Evolutionary conservation across 768 basidiomycete genomes (phyloP).

Genomic region (Dentipellis fragilis): DNA sequence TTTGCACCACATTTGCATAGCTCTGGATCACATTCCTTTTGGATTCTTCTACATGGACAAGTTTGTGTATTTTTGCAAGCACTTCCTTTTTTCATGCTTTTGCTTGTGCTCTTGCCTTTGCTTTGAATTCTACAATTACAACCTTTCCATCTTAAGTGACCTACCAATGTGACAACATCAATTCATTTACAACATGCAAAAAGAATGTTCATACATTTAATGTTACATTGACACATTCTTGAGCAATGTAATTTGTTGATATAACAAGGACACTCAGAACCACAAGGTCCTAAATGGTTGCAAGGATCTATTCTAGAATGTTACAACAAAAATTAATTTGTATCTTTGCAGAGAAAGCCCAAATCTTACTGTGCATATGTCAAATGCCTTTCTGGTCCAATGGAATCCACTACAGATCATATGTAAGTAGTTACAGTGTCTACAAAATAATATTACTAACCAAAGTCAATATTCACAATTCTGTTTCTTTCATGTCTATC

Average conservation of each 20-base stretch:
- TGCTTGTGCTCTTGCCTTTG: conserved; percentile 1
- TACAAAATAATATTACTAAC: too few relatives aligned
- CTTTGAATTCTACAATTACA: conserved; percentile 28
- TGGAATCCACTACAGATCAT: too few relatives aligned
- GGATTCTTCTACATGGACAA: conserved; percentile 42
- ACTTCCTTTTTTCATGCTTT: neutral
- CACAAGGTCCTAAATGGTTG: neutral
- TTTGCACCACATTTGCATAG: neutral
- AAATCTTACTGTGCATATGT: too few relatives aligned
- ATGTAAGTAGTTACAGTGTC: too few relatives aligned
- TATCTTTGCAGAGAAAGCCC: too few relatives aligned
- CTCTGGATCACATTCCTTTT: conserved; percentile 40
- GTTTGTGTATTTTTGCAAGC: conserved; percentile 24
- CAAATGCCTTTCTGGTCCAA: too few relatives aligned
- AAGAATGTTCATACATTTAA: conserved; percentile 31
- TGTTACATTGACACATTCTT: conserved; percentile 41
- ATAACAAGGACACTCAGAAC: conserved; percentile 30
- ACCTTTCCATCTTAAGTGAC: conserved; percentile 44
- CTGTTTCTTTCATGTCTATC: too few relatives aligned
- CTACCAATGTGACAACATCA: conserved; percentile 22
- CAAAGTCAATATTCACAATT: too few relatives aligned
- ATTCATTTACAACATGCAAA: neutral
- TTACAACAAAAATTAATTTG: conserved; percentile 28
- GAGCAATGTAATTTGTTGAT: conserved; percentile 36
- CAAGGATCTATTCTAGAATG: conserved; percentile 23